Evolutionary conservation across 106 monocot species (phyloP), one percentile per base, ranked within the genome.

Genomic region (Gastrodia elata): DNA sequence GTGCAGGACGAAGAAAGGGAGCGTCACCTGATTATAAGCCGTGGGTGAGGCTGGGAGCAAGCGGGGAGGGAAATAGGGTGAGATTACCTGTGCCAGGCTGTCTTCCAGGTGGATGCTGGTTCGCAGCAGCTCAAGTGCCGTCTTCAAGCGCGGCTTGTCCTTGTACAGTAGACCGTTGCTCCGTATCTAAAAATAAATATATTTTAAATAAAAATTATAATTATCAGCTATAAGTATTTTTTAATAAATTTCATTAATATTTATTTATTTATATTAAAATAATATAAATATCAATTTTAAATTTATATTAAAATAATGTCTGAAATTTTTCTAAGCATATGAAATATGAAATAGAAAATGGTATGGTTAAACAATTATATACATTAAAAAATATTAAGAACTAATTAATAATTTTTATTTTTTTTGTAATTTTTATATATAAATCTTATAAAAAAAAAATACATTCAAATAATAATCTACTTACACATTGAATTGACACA

Each of bases 101-200:
- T 82, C 81, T 76, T 98, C 98, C 15, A 93, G 71, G 28, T 80
- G 35, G 81, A 91, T 79, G 77, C 98, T 98, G 25, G 91, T 93
- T 11, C 98, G 36, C 0, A 98, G 93, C 77, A 93, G 77, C 78
- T 98, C 93, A 16, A 98, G 80, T 0, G 93, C 98, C 0, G 98
- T 98, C 77, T 98, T 98, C 20, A 93, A 87, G 39, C 98, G 78
- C 8, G 98, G 98, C 68, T 98, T 98, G 71, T 93, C 93, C 38
- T 98, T 88, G 74, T 98, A 98, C 10, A 98, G 88, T 28, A 93
- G 76, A 78, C 78, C 91, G 83, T 98, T 98, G 77, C 67, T 82
- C 24, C 93, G 77, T 13, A 93, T 87, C 93, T 93, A 6, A 57
- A 57, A 11, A 11, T 13, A 46, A 8, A 46, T 13, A 46, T 13